A percentile compares a stretch with the other conserved stretches of the same genome.
Evolutionary conservation across 108 stramenopile genomes (phyloP).

Genomic region (Licmophora abbreviata): DNA sequence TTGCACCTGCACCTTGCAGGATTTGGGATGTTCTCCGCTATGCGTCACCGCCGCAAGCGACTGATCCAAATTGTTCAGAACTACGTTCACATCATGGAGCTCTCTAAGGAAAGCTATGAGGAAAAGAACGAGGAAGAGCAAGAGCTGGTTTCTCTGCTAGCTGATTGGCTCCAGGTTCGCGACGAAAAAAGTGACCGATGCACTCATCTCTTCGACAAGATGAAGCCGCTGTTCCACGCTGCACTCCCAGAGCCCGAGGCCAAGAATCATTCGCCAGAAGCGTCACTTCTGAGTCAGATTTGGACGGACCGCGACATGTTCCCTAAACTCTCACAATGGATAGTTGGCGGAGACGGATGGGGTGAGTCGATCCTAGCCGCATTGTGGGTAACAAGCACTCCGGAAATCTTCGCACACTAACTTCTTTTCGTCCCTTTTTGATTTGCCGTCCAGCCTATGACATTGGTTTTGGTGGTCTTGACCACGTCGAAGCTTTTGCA

Average conservation of each 20-base stretch:
- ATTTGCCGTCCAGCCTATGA: too few relatives aligned
- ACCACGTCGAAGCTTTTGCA: constrained; percentile 55
- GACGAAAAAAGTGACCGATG: constrained; percentile 50
- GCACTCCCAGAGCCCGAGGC: constrained; percentile 12
- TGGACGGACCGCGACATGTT: constrained; percentile 64
- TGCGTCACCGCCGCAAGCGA: constrained; percentile 43
- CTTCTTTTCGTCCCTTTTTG: too few relatives aligned
- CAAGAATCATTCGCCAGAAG: not conserved
- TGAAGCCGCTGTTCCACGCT: constrained; percentile 44
- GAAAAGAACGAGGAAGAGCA: constrained; percentile 13
- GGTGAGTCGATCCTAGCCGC: too few relatives aligned
- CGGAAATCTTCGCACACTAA: too few relatives aligned
- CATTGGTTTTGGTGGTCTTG: constrained; percentile 52
- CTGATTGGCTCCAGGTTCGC: constrained; percentile 43
- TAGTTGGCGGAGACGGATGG: constrained; percentile 63
- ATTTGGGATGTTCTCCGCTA: constrained; percentile 56
- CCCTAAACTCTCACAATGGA: constrained; percentile 55
- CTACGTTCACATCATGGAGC: constrained; percentile 31
- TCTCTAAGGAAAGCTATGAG: constrained; percentile 6
- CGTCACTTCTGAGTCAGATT: constrained; percentile 18
- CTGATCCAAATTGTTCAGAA: constrained; percentile 28
- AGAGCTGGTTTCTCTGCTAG: constrained; percentile 27
- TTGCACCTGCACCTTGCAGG: not conserved
- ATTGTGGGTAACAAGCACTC: too few relatives aligned
- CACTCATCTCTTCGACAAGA: constrained; percentile 43